These are phyloP conservation scores for Fusarium luffae DNA, from an alignment of 2,329 filamentous ascomycete species.

Conservation along the genomic window DNA sequence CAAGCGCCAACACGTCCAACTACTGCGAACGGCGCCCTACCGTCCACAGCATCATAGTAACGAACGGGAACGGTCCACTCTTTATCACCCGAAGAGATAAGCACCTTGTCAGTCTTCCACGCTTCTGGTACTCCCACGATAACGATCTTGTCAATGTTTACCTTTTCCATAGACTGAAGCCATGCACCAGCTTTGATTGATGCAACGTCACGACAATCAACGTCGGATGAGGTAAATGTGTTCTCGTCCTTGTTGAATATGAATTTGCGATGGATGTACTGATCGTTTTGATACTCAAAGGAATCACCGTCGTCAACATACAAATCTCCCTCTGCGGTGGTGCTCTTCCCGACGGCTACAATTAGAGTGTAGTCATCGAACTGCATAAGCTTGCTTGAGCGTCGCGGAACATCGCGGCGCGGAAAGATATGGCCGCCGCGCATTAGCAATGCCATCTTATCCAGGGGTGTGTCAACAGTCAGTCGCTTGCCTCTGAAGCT, in stretches of 20 bases:
- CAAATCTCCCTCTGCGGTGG: conserved; percentile 77
- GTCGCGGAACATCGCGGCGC: conserved; percentile 86
- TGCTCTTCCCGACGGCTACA: conserved; percentile 70
- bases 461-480: conserved; percentile 79
- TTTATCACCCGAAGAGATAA: conserved; percentile 64
- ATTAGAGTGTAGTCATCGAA: conserved; percentile 96
- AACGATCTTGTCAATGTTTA: conserved; percentile 85
- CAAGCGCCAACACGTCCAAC: conserved; percentile 61
- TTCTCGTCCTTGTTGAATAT: conserved; percentile 63
- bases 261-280: conserved; percentile 89
- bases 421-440: conserved; percentile 92
- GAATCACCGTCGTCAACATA: conserved; percentile 96
- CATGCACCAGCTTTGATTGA: conserved; percentile 73
- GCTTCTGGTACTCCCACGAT: conserved; percentile 79
- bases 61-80: conserved; percentile 69
- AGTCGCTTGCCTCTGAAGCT: conserved; percentile 76
- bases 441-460: conserved; percentile 91
- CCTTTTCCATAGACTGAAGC: conserved; percentile 80
- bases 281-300: conserved; percentile 86
- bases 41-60: conserved; percentile 63
- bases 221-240: conserved; percentile 73
- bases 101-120: conserved; percentile 75
- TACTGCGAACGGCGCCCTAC: conserved; percentile 62
- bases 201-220: conserved; percentile 64
- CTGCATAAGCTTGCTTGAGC: conserved; percentile 88